These are phyloP conservation scores for Schwanniomyces vanrijiae DNA, from an alignment of 805 yeast genomes.

Conservation along the genomic window DNA sequence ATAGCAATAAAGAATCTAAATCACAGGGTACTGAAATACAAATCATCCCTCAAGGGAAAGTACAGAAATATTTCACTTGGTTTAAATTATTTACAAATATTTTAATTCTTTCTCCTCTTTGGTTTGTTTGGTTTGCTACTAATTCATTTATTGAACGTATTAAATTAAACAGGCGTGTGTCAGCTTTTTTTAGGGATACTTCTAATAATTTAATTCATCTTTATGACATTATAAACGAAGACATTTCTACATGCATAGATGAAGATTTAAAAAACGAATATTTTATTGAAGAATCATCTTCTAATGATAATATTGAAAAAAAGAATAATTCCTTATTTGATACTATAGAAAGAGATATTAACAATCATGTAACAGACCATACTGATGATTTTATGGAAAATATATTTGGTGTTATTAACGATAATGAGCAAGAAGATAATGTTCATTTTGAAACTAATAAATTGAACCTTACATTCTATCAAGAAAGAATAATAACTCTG, in stretches of 20 bases:
- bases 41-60: neutral
- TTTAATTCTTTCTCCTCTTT: constrained; percentile 58
- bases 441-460: constrained; percentile 7
- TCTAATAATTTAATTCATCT: constrained; percentile 27
- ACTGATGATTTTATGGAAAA: constrained; percentile 67
- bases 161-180: constrained; percentile 27
- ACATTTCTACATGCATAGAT: constrained; percentile 4
- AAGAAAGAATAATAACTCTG: constrained; percentile 51
- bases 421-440: constrained; percentile 10
- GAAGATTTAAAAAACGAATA: constrained; percentile 1
- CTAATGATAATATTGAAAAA: neutral
- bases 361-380: constrained; percentile 50
- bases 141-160: constrained; percentile 37
- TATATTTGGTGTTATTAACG: constrained; percentile 57
- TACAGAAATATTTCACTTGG: constrained; percentile 42
- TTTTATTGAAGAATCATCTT: neutral
- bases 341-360: constrained; percentile 14
- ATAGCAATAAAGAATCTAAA: neutral
- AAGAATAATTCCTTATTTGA: constrained; percentile 5
- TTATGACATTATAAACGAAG: constrained; percentile 20
- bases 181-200: constrained; percentile 24
- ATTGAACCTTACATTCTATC: constrained; percentile 41
- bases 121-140: constrained; percentile 58
- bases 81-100: constrained; percentile 43
- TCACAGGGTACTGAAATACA: neutral